A percentile compares a stretch with the other conserved stretches of the same genome.
Evolutionary conservation across 106 monocot genomes (phyloP).

Genomic region (Dioscorea alata): DNA sequence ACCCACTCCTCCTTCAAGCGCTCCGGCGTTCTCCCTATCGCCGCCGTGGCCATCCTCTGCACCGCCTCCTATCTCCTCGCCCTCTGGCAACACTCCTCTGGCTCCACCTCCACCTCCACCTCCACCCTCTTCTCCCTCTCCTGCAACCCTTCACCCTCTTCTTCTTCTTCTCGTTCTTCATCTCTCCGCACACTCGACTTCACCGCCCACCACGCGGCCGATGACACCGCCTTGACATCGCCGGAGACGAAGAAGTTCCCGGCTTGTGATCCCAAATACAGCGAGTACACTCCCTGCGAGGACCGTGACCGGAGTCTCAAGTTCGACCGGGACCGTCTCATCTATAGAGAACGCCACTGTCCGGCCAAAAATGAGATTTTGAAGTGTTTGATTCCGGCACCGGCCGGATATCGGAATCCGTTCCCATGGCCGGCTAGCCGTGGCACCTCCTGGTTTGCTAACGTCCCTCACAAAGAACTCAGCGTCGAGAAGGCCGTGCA

Average conservation of each 20-base stretch:
- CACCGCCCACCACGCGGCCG: conserved; percentile 38
- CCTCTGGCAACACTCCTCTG: conserved; percentile 34
- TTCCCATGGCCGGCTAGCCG: conserved; percentile 68
- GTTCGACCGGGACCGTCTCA: conserved; percentile 39
- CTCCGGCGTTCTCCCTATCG: neutral
- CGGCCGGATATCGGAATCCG: conserved; percentile 43
- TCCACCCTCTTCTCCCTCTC: conserved; percentile 7
- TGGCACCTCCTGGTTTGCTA: conserved; percentile 58
- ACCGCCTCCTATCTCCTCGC: conserved; percentile 24
- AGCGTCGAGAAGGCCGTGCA: conserved; percentile 77
- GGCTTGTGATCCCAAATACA: conserved; percentile 37
- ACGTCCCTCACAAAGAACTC: conserved; percentile 84
- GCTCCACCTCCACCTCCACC: conserved; percentile 4
- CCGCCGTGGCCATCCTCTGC: conserved; percentile 11
- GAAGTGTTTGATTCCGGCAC: conserved; percentile 57
- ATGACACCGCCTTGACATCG: neutral
- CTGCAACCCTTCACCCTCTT: neutral
- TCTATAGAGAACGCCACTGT: conserved; percentile 68
- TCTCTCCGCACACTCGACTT: conserved; percentile 36
- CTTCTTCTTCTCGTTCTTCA: conserved; percentile 8
- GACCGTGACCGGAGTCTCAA: conserved; percentile 39
- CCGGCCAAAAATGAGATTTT: conserved; percentile 43
- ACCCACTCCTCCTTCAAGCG: neutral
- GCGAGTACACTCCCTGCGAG: conserved; percentile 79
- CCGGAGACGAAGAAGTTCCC: conserved; percentile 10